Evolutionary conservation across 805 yeast species (phyloP), one percentile per base, ranked within the genome.

Genomic region (Cyberlindnera petersonii): DNA sequence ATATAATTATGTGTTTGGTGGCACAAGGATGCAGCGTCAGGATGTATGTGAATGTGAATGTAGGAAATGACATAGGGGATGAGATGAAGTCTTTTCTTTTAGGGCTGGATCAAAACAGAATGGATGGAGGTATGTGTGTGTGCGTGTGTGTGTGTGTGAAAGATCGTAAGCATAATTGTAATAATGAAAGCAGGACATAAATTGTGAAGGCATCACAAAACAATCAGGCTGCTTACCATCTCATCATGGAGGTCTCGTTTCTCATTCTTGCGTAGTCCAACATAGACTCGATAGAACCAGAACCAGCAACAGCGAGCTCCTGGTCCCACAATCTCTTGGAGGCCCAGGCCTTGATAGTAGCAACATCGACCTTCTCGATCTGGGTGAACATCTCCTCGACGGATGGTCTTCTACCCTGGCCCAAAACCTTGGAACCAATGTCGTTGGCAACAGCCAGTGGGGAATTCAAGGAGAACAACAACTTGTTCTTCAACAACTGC

Each of bases 201-300:
- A 32, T 26, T 19, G 27, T 26, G 22, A 37, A 32, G 27, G 37
- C 28, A 30, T 23, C 17, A 24, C 22, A 24, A 11, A 22, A 19
- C 18, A 19, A 24, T 15, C 13, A 24, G 23, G 17, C 17, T 15
- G 44, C 35, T 50, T 63, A 77, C 82, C 82, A 77, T 82, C 94
- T 84, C 80, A 83, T 72, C 86, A 82, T 76, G 58, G 93, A 77
- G 88, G 86, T 85, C 59, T 82, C 89, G 68, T 80, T 82, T 81
- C 95, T 82, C 64, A 79, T 69, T 79, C 91, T 81, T 77, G 70
- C 72, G 78, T 85, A 85, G 65, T 85, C 95, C 61, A 84, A 71
- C 66, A 85, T 71, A 51, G 72, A 86, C 74, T 85, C 95, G 68
- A 82, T 83, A 70, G 81, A 85, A 66, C 95, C 95, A 49, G 85